Evolutionary conservation across 371 early-diverging fungal genomes (phyloP), one percentile per base, ranked within the genome.

Genomic region (Mortierella sp.): DNA sequence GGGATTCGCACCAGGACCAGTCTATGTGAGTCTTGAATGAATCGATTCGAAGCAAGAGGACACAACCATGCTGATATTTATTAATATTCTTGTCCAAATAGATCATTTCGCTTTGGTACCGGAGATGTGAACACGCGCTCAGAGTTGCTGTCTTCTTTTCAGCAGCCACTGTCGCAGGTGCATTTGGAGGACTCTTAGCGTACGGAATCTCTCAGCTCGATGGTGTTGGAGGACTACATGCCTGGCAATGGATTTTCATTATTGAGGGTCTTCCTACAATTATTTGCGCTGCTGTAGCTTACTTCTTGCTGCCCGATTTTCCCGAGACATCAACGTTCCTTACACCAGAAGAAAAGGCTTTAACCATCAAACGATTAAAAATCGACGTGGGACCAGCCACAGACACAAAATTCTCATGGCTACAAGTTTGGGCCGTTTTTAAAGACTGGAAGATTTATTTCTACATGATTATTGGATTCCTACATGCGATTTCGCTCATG

Each of bases 21-120:
- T 74, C 1, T 72, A 45, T 55, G 72, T 70, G 64, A 49, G 70
- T 43, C 26, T 23, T 6, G 26, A 23, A 10, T 29, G 54, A 34
- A 13, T 35, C 22, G 22, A 26, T 26, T 42, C 4, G n/a, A 37
- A 59, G 37, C 32, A 10, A 10, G 10, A 32, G 8, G 37, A 12
- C 31, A 3, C 37, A 37, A n/a, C 28, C 40, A 26, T 10, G 10
- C 26, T 60, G 13, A 40, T 56, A 8, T 32, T 56, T 32, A 56
- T 15, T 35, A 12, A 53, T 28, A 43, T 23, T 54, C 42, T 54
- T 40, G 7, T 22, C 29, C 9, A 61, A 26, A n/a, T 60, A 60
- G 61, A 53, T 72, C 28, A 92, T 76, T 79, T 94, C 94, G 8
- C 89, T 88, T 53, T 96, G 94, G 90, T 96, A 95, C 70, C 85